phyloP scores from a whole-genome alignment of 2,329 filamentous ascomycete genomes.

The Fusarium coicis region DNA sequence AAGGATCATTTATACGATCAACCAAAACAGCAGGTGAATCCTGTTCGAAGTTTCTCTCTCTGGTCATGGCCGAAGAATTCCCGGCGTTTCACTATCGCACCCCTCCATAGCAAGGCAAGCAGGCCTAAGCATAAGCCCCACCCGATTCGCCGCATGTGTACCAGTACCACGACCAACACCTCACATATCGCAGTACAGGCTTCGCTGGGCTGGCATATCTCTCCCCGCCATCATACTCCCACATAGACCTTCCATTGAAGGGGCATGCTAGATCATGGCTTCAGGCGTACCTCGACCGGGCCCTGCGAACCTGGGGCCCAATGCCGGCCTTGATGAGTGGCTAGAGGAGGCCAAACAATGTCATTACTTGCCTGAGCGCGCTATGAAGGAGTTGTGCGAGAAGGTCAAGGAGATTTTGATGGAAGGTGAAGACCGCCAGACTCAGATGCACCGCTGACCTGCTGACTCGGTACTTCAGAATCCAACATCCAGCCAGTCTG shows the following conservation, averaged over 20 bases:
- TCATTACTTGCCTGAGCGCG: slow-evolving; percentile 92
- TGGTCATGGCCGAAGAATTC: slow-evolving; percentile 42
- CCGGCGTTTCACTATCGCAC: slow-evolving; percentile 46
- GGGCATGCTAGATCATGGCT: slow-evolving; percentile 51
- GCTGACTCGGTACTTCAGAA: slow-evolving; percentile 64
- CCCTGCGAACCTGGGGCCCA: slow-evolving; percentile 83
- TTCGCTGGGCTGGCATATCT: slow-evolving; percentile 40
- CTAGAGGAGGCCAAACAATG: slow-evolving; percentile 96
- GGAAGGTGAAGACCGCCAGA: slow-evolving; percentile 73
- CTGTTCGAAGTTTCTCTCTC: neutral
- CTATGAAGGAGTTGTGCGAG: slow-evolving; percentile 99
- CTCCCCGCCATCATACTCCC: slow-evolving; percentile 29
- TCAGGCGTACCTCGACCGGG: slow-evolving; percentile 83
- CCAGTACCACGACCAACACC: slow-evolving; percentile 26
- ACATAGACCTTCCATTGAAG: slow-evolving; percentile 35
- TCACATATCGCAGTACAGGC: slow-evolving; percentile 37
- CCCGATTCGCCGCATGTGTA: slow-evolving; percentile 41
- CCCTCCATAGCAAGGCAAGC: slow-evolving; percentile 39
- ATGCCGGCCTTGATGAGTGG: slow-evolving; percentile 94
- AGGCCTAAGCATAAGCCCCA: slow-evolving; percentile 39
- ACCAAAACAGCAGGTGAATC: neutral
- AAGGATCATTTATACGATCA: neutral
- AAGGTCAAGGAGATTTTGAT: slow-evolving; percentile 99
- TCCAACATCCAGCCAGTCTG: slow-evolving; percentile 99
- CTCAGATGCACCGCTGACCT: neutral